Evolutionary conservation across 192 early-diverging fungal genomes (phyloP), one percentile per base, ranked within the genome.

Genomic region (Podila horticola): DNA sequence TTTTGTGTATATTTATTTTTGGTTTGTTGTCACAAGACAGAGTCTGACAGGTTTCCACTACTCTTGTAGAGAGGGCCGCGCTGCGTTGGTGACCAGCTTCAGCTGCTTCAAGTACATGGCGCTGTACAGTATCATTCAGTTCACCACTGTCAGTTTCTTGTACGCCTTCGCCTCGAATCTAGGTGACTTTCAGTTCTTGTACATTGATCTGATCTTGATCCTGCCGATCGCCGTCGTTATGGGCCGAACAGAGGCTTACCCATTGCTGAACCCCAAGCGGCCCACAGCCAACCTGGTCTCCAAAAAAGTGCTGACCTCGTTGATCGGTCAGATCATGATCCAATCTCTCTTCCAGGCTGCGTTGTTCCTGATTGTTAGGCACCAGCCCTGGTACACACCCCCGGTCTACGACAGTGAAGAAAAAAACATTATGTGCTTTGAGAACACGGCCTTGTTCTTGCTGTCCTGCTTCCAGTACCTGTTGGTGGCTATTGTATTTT

Each of bases 21-120:
- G 34, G 20, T 17, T 17, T 29, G 15, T 26, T 57, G 19, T 36
- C 15, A 15, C 9, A 0, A 11, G n/a, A 13, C 20, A 2, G 31
- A 2, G n/a, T 8, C 19, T 12, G 11, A 30, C n/a, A 5, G 11
- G 9, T 26, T 24, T 13, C 41, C 9, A 36, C 34, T 48, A 6
- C 26, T 26, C 50, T 36, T 33, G 20, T 75, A 91, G 94, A 63
- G 97, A 99, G 71, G 98, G 98, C 28, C 86, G 98, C 8, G 96
- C 95, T 0, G 96, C 98, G 11, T 87, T 99, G 58, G 97, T 98
- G 50, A 99, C 98, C 10, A 95, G 93, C 72, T 99, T 99, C 82
- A 94, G 92, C 74, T 98, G 96, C 86, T 98, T 99, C 92, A 97
- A 99, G 88, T 99, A 94, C 82, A 98, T 99, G 96, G 97, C 97